phyloP scores from a whole-genome alignment of 73 alveolate genomes.

The Paramecium octaurelia region DNA sequence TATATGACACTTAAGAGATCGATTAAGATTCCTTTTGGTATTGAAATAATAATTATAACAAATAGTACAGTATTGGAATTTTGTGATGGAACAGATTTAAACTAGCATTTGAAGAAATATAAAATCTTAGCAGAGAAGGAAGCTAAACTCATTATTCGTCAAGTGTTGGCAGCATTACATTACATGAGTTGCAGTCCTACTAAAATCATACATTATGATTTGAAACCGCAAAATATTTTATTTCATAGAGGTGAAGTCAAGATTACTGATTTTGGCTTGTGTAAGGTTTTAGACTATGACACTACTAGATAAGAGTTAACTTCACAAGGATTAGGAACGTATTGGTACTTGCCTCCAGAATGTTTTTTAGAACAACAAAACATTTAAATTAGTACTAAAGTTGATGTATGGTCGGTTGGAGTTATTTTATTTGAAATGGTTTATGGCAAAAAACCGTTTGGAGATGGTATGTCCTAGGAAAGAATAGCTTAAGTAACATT shows the following conservation, averaged over 20 bases:
- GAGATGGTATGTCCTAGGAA: slow-evolving; percentile 93
- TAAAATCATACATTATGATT: slow-evolving; percentile 96
- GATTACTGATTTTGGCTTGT: slow-evolving; percentile 98
- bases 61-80: slow-evolving; percentile 90
- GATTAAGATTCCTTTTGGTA: slow-evolving; percentile 90
- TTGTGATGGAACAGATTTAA: slow-evolving; percentile 97
- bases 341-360: slow-evolving; percentile 99
- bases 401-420: slow-evolving; percentile 50
- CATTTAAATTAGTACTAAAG: slow-evolving; percentile 86
- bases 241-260: slow-evolving; percentile 96
- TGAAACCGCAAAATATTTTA: slow-evolving; percentile 96
- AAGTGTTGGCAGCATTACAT: slow-evolving; percentile 94
- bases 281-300: slow-evolving; percentile 87
- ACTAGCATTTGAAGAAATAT: slow-evolving; percentile 61
- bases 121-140: slow-evolving; percentile 89
- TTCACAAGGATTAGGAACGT: slow-evolving; percentile 98
- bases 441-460: slow-evolving; percentile 68
- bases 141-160: slow-evolving; percentile 91
- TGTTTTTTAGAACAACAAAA: slow-evolving; percentile 83
- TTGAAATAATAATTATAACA: neutral
- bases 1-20: slow-evolving; percentile 94
- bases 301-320: slow-evolving; percentile 92
- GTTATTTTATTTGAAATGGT: slow-evolving; percentile 44
- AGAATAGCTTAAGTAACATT: slow-evolving; percentile 81
- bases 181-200: slow-evolving; percentile 74